These are phyloP conservation scores for Botrytis sinoallii DNA, from an alignment of 2,329 filamentous ascomycete species.

Conservation along the genomic window DNA sequence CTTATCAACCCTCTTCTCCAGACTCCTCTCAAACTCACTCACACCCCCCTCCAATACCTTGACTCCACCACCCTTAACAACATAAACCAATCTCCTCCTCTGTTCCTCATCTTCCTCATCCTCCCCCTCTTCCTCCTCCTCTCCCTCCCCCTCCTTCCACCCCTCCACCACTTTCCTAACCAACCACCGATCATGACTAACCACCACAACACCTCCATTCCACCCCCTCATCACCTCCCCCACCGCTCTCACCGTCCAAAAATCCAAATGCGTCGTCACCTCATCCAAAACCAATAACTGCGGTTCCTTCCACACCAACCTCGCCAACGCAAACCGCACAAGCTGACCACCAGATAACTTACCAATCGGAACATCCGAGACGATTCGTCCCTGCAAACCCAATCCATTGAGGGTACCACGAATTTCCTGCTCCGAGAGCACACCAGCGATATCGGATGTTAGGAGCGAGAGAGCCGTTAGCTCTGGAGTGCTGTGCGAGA, in stretches of 20 bases:
- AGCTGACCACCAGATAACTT: slow-evolving; percentile 78
- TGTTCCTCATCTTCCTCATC: slow-evolving; percentile 46
- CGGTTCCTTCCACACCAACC: slow-evolving; percentile 96
- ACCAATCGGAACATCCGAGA: slow-evolving; percentile 69
- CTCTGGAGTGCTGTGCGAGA: slow-evolving; percentile 46
- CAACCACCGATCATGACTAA: slow-evolving; percentile 82
- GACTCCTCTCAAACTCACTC: slow-evolving; percentile 59
- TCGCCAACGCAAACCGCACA: slow-evolving; percentile 81
- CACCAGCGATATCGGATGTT: slow-evolving; percentile 49
- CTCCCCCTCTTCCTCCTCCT: slow-evolving; percentile 46
- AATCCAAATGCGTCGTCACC: slow-evolving; percentile 88
- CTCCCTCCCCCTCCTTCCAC: slow-evolving; percentile 42
- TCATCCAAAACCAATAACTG: slow-evolving; percentile 95
- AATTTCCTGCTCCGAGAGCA: slow-evolving; percentile 63
- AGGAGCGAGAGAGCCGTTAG: slow-evolving; percentile 66
- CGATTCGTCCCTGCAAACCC: slow-evolving; percentile 66
- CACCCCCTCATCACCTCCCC: slow-evolving; percentile 63
- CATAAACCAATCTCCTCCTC: slow-evolving; percentile 56
- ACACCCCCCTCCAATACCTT: slow-evolving; percentile 57
- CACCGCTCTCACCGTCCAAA: slow-evolving; percentile 73
- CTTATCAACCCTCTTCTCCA: slow-evolving; percentile 57
- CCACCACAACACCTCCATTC: slow-evolving; percentile 71
- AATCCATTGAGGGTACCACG: slow-evolving; percentile 65
- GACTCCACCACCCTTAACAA: slow-evolving; percentile 57
- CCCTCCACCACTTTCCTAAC: slow-evolving; percentile 71